Evolutionary conservation across 805 yeast species (phyloP).

Genomic region (Cyberlindnera xishuangbannaensis): DNA sequence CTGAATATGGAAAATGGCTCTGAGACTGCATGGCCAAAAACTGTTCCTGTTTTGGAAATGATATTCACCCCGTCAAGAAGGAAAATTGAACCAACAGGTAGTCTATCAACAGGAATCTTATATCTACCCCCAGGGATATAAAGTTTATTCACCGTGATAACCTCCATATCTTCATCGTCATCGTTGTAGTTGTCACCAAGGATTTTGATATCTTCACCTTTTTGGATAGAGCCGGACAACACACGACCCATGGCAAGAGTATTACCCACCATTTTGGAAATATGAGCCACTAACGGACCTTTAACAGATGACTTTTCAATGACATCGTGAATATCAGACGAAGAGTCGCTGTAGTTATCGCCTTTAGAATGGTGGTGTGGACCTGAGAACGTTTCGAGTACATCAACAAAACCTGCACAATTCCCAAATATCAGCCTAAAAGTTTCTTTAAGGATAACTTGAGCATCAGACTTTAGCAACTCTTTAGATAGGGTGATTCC

Average conservation of each 20-base stretch:
- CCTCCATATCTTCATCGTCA: constrained; percentile 42
- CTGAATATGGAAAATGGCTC: constrained; percentile 28
- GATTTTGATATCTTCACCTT: constrained; percentile 43
- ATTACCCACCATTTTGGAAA: constrained; percentile 51
- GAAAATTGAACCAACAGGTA: constrained; percentile 63
- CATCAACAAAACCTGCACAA: constrained; percentile 48
- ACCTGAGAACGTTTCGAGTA: constrained; percentile 32
- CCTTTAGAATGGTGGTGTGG: constrained; percentile 32
- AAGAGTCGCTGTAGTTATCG: constrained; percentile 27
- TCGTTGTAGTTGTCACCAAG: constrained; percentile 52
- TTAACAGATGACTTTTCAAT: constrained; percentile 30
- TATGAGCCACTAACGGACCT: constrained; percentile 45
- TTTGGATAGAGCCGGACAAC: constrained; percentile 49
- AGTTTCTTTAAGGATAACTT: constrained; percentile 49
- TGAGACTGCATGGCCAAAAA: constrained; percentile 30
- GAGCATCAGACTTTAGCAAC: constrained; percentile 47
- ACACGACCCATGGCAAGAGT: constrained; percentile 59
- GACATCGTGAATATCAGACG: constrained; percentile 12
- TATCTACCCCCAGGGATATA: constrained; percentile 68
- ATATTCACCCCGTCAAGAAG: constrained; percentile 60
- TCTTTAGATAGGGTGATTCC: constrained; percentile 37
- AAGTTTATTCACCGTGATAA: constrained; percentile 27
- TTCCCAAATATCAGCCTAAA: constrained; percentile 49
- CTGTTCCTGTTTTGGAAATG: constrained; percentile 56
- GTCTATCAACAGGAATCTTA: constrained; percentile 44